Evolutionary conservation across 768 basidiomycete species (phyloP).

Genomic region (Lenzites betulinus): DNA sequence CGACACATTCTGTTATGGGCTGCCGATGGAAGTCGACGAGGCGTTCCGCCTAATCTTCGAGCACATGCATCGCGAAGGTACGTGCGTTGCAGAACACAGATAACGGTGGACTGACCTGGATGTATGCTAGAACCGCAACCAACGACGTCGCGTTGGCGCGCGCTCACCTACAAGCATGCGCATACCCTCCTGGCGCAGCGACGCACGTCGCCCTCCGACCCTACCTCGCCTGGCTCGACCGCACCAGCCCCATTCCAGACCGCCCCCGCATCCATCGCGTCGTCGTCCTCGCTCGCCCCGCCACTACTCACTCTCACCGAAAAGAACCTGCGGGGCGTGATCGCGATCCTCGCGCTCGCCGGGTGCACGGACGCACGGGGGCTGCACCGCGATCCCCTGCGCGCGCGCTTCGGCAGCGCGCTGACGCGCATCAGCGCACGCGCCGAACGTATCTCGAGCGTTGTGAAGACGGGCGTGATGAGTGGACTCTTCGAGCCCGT

Average conservation of each 20-base stretch:
- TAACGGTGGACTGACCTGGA: background rate
- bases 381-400: constrained; percentile 32
- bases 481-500: constrained; percentile 36
- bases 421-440: constrained; percentile 32
- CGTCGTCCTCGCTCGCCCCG: constrained; percentile 17
- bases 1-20: constrained; percentile 36
- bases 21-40: constrained; percentile 33
- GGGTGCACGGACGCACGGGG: constrained; percentile 33
- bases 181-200: constrained; percentile 25
- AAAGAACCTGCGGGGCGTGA: constrained; percentile 33
- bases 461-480: constrained; percentile 36
- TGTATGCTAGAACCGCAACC: constrained; percentile 35
- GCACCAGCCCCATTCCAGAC: constrained; percentile 28
- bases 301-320: constrained; percentile 23
- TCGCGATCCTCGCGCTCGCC: constrained; percentile 35
- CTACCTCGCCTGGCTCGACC: constrained; percentile 19
- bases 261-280: constrained; percentile 18
- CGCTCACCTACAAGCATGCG: constrained; percentile 35
- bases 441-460: constrained; percentile 30
- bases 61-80: constrained; percentile 35
- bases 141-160: constrained; percentile 40
- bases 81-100: constrained; percentile 5
- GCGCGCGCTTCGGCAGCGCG: constrained; percentile 32
- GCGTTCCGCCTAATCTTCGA: constrained; percentile 32
- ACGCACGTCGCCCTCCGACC: constrained; percentile 3